These are phyloP conservation scores for Juncus inflexus DNA, from an alignment of 176 grass and related monocot genomes.

Conservation along the genomic window DNA sequence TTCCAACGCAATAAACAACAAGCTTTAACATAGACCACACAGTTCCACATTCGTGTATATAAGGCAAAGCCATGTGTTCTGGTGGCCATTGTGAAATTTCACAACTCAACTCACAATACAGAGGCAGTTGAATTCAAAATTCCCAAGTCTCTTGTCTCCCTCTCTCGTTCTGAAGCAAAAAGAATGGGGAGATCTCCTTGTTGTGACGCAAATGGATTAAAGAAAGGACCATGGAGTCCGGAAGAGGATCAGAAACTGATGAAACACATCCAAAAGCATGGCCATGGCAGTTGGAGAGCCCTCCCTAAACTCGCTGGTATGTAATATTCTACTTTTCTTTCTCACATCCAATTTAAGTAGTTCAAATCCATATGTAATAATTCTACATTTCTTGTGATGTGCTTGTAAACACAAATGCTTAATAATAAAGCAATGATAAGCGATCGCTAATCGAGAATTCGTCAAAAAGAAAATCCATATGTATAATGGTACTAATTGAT, in stretches of 20 bases:
- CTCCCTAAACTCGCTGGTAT: slow-evolving; percentile 86
- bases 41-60: slow-evolving; percentile 38
- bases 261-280: slow-evolving; percentile 64
- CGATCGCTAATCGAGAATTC: neutral
- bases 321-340: neutral
- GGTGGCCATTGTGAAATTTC: slow-evolving; percentile 48
- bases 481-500: slow-evolving; percentile 26
- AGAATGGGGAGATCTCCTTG: slow-evolving; percentile 87
- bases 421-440: neutral
- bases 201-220: slow-evolving; percentile 82
- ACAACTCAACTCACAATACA: slow-evolving; percentile 17
- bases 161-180: slow-evolving; percentile 25
- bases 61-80: slow-evolving; percentile 48
- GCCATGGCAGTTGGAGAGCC: slow-evolving; percentile 91
- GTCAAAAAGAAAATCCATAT: neutral
- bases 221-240: slow-evolving; percentile 87
- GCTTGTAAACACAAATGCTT: neutral
- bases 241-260: slow-evolving; percentile 86
- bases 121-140: slow-evolving; percentile 26
- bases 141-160: slow-evolving; percentile 42
- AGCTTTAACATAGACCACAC: neutral
- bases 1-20: neutral
- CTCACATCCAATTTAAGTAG: too few relatives aligned
- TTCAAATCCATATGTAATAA: too few relatives aligned
- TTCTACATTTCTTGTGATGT: neutral